Evolutionary conservation across 2,329 filamentous ascomycete species (phyloP).

Genomic region (Elsinoe australis): DNA sequence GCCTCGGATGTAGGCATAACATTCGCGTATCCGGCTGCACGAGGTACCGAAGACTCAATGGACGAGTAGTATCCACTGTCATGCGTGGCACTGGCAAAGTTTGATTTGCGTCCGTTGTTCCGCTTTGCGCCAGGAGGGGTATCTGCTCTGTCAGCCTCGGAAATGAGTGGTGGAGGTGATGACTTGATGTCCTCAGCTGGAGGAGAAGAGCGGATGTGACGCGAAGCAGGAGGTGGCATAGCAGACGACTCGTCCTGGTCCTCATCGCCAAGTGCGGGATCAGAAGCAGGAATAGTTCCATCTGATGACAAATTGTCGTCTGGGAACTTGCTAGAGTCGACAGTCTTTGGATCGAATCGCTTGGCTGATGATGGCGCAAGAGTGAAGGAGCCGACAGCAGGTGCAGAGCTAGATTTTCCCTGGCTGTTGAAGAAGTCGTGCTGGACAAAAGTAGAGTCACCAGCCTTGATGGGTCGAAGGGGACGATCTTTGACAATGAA

Average conservation of each 20-base stretch:
- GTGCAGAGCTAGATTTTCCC: slow-evolving; percentile 36
- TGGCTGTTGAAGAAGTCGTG: slow-evolving; percentile 17
- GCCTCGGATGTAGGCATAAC: slow-evolving; percentile 67
- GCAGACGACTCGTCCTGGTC: slow-evolving; percentile 33
- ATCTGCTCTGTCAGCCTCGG: slow-evolving; percentile 53
- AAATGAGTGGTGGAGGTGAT: slow-evolving; percentile 83
- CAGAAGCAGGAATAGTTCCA: slow-evolving; percentile 45
- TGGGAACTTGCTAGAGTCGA: slow-evolving; percentile 45
- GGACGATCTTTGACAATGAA: slow-evolving; percentile 71
- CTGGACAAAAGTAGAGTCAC: slow-evolving; percentile 39
- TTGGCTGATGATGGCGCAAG: slow-evolving; percentile 28
- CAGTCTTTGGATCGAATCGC: slow-evolving; percentile 35
- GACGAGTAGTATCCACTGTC: slow-evolving; percentile 98
- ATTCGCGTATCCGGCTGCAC: slow-evolving; percentile 49
- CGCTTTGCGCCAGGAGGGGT: slow-evolving; percentile 72
- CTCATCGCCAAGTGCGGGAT: slow-evolving; percentile 43
- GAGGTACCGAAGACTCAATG: slow-evolving; percentile 78
- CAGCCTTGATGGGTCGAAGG: slow-evolving; percentile 47
- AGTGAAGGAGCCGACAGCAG: slow-evolving; percentile 32
- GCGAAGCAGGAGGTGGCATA: slow-evolving; percentile 37
- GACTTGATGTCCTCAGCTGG: slow-evolving; percentile 68
- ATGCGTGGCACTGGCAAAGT: slow-evolving; percentile 71
- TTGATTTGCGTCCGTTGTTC: slow-evolving; percentile 57
- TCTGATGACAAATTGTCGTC: slow-evolving; percentile 46
- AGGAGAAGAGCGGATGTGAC: slow-evolving; percentile 57